A percentile compares a stretch with the other conserved stretches of the same genome.
Conservation (phyloP, 1,139 yeast genomes). For the Arxiozyma slooffiae region DNA sequence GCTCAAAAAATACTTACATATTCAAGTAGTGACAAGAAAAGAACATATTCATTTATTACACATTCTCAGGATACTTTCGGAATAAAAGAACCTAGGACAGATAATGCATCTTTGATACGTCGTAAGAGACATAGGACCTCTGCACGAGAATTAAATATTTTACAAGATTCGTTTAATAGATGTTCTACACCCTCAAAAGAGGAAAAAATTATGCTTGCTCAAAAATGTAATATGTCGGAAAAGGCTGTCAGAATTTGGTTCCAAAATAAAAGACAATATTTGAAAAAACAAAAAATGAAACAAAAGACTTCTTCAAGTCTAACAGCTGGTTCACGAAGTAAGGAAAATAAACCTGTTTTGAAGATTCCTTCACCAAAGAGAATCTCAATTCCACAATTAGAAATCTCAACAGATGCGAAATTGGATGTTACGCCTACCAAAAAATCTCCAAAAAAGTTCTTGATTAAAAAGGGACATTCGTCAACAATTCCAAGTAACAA, state of each 20-base stretch:
- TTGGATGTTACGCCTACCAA: constrained; percentile 8
- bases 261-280: constrained; percentile 84
- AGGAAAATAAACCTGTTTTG: not conserved
- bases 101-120: constrained; percentile 82
- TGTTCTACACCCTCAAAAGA: constrained; percentile 77
- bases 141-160: constrained; percentile 68
- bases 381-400: constrained; percentile 22
- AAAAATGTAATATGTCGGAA: constrained; percentile 80
- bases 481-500: constrained; percentile 7
- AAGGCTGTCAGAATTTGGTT: constrained; percentile 98
- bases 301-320: constrained; percentile 4
- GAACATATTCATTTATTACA: constrained; percentile 77
- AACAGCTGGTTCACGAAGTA: not conserved
- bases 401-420: constrained; percentile 7
- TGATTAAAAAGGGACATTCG: constrained; percentile 4
- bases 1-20: constrained; percentile 24
- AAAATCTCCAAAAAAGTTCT: constrained; percentile 2
- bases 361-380: constrained; percentile 11
- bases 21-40: constrained; percentile 27
- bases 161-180: constrained; percentile 64
- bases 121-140: constrained; percentile 93
- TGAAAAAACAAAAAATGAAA: constrained; percentile 37
- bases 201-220: constrained; percentile 67
- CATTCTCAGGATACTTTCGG: constrained; percentile 86
- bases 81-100: constrained; percentile 72